Percentiles rank a stretch among this genome's conserved stretches.
These are phyloP conservation scores for Yamadazyma laniorum DNA, from an alignment of 805 yeast species.

Conservation along the genomic window DNA sequence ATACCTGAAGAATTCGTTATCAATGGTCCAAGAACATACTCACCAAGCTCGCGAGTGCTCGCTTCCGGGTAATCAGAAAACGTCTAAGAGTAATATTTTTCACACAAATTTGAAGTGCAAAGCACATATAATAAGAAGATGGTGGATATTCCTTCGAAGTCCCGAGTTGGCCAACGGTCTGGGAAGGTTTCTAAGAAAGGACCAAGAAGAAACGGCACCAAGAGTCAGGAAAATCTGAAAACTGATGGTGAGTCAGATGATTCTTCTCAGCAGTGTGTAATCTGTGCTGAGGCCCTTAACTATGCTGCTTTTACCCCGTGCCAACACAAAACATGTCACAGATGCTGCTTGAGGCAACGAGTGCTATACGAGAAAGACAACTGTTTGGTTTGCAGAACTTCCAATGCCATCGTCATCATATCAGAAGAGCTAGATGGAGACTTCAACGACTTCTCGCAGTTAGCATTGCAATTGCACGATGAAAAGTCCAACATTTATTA, in stretches of 20 bases:
- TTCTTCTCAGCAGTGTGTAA: constrained; percentile 59
- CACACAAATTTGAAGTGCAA: not conserved
- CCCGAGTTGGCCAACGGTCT: constrained; percentile 7
- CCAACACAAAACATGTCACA: constrained; percentile 79
- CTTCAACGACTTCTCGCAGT: constrained; percentile 35
- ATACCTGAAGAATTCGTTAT: not conserved
- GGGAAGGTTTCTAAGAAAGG: not conserved
- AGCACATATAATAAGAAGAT: not conserved
- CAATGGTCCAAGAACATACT: no score
- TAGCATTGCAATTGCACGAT: constrained; percentile 32
- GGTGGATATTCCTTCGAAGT: constrained; percentile 10
- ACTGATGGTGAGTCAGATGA: constrained; percentile 14
- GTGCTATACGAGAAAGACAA: constrained; percentile 69
- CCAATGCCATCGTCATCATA: constrained; percentile 55
- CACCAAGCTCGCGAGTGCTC: no score
- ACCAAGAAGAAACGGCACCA: not conserved
- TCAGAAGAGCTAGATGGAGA: constrained; percentile 41
- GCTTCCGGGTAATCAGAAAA: constrained; percentile 4
- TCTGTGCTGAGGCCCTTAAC: constrained; percentile 75
- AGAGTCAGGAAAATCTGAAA: not conserved
- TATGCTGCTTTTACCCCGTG: constrained; percentile 77
- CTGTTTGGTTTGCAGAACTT: constrained; percentile 85
- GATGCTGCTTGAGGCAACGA: constrained; percentile 78
- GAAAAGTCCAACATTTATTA: constrained; percentile 57
- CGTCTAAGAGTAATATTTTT: constrained; percentile 2